Conservation (phyloP, 352 stramenopile genomes). For the Globisporangium echinulatum region DNA sequence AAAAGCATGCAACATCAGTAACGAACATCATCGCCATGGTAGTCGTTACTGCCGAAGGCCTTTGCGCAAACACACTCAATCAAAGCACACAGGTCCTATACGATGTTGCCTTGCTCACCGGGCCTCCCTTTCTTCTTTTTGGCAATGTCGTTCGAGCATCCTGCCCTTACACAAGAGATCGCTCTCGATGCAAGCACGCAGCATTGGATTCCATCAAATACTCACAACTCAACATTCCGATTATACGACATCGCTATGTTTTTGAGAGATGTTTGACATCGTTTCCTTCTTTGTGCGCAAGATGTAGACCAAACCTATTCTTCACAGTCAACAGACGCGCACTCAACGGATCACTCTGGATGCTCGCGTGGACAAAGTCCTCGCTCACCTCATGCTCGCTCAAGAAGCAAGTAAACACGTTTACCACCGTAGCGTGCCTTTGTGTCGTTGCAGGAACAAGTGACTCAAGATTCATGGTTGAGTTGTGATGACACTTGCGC, state of each 20-base stretch:
- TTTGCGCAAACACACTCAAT: neutral
- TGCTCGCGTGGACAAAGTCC: neutral
- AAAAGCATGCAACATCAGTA: neutral
- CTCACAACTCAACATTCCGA: neutral
- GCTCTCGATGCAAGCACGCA: neutral
- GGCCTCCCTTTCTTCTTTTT: neutral
- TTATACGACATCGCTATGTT: neutral
- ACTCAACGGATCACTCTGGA: neutral
- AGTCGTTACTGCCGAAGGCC: neutral
- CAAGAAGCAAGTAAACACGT: neutral
- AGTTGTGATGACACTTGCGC: no score
- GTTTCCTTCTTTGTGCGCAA: neutral
- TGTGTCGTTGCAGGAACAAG: neutral
- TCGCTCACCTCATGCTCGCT: neutral
- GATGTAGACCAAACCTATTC: neutral
- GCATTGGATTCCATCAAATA: neutral
- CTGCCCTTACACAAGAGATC: neutral
- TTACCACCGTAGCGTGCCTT: neutral
- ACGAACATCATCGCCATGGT: neutral
- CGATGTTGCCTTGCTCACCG: neutral
- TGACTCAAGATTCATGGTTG: neutral
- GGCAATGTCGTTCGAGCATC: neutral
- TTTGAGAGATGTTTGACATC: neutral
- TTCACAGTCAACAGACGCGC: neutral
- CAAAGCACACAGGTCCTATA: neutral